A percentile compares a stretch with the other conserved stretches of the same genome.
Evolutionary conservation across 2,329 filamentous ascomycete genomes (phyloP).

Genomic region (Chalaropsis ovoidea): DNA sequence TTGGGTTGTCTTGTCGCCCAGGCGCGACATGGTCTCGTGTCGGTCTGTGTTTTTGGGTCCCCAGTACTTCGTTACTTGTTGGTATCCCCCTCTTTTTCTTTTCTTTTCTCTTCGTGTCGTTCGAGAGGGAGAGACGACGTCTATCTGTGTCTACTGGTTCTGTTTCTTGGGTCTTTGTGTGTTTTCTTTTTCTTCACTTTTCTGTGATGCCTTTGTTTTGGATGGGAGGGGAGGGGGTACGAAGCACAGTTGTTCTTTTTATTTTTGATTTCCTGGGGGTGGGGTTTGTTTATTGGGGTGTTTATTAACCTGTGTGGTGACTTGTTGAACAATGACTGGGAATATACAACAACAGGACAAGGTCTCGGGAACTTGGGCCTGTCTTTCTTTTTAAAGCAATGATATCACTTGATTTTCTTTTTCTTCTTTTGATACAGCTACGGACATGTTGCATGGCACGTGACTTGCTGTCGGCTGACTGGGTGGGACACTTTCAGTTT

Average conservation of each 20-base stretch:
- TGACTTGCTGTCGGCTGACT: too few relatives aligned
- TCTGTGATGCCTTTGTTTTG: conserved; percentile 4
- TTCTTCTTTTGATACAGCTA: too few relatives aligned
- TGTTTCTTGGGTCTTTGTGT: conserved; percentile 14
- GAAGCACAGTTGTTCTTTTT: neutral
- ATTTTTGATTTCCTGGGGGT: neutral
- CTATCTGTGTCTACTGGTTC: neutral
- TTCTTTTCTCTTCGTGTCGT: neutral
- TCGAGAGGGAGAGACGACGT: conserved; percentile 3
- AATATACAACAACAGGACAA: neutral
- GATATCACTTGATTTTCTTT: conserved; percentile 1
- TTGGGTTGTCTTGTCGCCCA: neutral
- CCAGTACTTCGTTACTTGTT: neutral
- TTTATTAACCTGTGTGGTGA: neutral
- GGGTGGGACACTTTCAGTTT: conserved; percentile 3
- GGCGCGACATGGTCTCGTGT: neutral
- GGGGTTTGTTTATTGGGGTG: neutral
- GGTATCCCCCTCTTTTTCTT: neutral
- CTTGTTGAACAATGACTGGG: neutral
- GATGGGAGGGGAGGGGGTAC: neutral
- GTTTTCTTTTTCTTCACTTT: conserved; percentile 5
- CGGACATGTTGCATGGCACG: neutral
- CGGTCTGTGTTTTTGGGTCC: neutral
- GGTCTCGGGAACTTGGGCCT: neutral
- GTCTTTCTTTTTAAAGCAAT: neutral